Evolutionary conservation across 345 rosid species (phyloP).

Genomic region (Eucalyptus cloeziana): DNA sequence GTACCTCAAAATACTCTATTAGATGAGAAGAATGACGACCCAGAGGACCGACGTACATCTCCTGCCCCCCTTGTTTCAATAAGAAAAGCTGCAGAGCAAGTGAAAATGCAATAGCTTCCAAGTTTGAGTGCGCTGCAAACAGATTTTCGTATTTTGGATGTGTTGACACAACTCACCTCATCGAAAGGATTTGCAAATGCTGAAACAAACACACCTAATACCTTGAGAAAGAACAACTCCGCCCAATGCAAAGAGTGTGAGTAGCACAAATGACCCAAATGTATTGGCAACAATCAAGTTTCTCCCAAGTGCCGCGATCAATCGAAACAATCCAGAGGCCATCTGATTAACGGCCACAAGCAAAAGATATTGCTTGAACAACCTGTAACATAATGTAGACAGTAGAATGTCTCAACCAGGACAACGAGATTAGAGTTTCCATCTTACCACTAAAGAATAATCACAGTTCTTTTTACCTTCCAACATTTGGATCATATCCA

Average conservation of each 20-base stretch:
- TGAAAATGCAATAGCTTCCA: background rate
- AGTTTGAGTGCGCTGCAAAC: background rate
- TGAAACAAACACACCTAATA: background rate
- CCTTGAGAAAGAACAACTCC: slow-evolving; percentile 36
- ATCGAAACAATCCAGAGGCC: slow-evolving; percentile 28
- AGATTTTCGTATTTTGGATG: background rate
- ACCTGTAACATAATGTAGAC: slow-evolving; percentile 3
- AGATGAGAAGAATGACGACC: slow-evolving; percentile 28
- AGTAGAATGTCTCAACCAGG: background rate
- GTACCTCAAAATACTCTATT: slow-evolving; percentile 36
- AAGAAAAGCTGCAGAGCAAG: slow-evolving; percentile 21
- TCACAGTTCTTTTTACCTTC: slow-evolving; percentile 5
- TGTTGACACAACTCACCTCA: slow-evolving; percentile 31
- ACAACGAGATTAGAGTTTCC: background rate
- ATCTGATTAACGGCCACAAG: slow-evolving; percentile 18
- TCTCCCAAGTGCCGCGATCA: slow-evolving; percentile 26
- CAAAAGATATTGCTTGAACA: slow-evolving; percentile 22
- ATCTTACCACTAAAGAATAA: background rate
- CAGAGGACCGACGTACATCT: slow-evolving; percentile 37
- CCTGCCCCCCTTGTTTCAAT: slow-evolving; percentile 42
- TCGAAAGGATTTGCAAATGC: slow-evolving; percentile 17
- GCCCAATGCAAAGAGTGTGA: slow-evolving; percentile 14
- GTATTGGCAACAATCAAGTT: slow-evolving; percentile 28
- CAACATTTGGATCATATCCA: slow-evolving; percentile 32
- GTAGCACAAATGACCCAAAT: slow-evolving; percentile 24